These are phyloP conservation scores for Capsicum chinense DNA, from an alignment of 257 asterid species.

Conservation along the genomic window DNA sequence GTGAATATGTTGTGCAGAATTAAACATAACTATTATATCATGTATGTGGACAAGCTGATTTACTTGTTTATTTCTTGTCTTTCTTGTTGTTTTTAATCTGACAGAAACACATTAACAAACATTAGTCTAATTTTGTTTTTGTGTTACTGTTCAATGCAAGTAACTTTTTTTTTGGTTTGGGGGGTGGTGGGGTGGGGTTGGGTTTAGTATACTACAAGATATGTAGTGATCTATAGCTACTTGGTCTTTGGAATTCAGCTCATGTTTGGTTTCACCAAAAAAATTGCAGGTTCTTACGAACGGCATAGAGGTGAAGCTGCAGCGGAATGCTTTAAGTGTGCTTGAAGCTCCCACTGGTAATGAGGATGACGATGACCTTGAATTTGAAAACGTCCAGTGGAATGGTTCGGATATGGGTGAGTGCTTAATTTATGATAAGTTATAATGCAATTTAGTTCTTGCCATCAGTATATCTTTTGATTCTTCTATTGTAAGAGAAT, in stretches of 20 bases:
- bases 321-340: constrained; percentile 89
- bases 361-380: constrained; percentile 80
- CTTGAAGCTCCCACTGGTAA: constrained; percentile 91
- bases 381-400: constrained; percentile 74
- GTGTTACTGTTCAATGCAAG: not conserved
- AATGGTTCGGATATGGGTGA: constrained; percentile 65
- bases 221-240: not conserved
- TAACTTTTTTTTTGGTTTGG: not conserved
- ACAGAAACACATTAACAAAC: not conserved
- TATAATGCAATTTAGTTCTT: not conserved
- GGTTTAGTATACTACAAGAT: not conserved
- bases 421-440: constrained; percentile 7
- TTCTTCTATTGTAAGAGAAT: not conserved
- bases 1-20: not conserved
- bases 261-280: not conserved
- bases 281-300: constrained; percentile 78
- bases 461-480: not conserved
- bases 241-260: not conserved
- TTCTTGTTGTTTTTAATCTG: not conserved
- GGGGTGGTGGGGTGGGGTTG: not conserved
- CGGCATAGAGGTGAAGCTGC: constrained; percentile 94
- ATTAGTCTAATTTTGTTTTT: not conserved
- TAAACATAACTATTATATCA: not conserved
- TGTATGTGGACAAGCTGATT: not conserved
- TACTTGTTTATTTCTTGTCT: not conserved